Conservation (phyloP, 345 rosid genomes). For the Mangifera indica region DNA sequence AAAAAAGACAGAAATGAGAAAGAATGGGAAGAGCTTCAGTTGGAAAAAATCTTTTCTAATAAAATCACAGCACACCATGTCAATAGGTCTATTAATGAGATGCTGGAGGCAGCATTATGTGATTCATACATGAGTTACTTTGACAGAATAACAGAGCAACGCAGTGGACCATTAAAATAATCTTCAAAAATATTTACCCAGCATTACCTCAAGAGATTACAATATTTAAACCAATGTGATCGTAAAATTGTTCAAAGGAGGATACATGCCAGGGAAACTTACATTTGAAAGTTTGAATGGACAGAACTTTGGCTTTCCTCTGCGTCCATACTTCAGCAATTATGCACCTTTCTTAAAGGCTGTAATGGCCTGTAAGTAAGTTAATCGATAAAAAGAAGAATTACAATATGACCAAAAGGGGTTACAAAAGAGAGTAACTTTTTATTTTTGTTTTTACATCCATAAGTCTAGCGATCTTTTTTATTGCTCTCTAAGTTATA, state of each 20-base stretch:
- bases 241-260: not conserved
- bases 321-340: constrained; percentile 82
- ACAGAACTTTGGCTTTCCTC: constrained; percentile 90
- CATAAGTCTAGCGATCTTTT: no score
- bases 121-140: not conserved
- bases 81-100: not conserved
- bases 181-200: not conserved
- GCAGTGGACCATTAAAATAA: not conserved
- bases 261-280: constrained; percentile 26
- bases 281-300: constrained; percentile 82
- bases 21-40: no score
- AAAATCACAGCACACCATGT: not conserved
- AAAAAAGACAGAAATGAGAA: no score
- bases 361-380: constrained; percentile 56
- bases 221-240: not conserved
- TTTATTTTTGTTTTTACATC: no score
- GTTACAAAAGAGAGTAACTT: not conserved
- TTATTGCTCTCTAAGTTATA: no score
- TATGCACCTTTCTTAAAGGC: constrained; percentile 84
- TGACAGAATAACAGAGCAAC: not conserved
- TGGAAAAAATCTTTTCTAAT: no score
- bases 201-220: not conserved
- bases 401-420: not conserved
- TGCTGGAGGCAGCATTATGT: not conserved
- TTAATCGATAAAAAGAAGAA: not conserved